These are phyloP conservation scores for Peniophora sp. DNA, from an alignment of 1,284 basidiomycete species.

Conservation along the genomic window DNA sequence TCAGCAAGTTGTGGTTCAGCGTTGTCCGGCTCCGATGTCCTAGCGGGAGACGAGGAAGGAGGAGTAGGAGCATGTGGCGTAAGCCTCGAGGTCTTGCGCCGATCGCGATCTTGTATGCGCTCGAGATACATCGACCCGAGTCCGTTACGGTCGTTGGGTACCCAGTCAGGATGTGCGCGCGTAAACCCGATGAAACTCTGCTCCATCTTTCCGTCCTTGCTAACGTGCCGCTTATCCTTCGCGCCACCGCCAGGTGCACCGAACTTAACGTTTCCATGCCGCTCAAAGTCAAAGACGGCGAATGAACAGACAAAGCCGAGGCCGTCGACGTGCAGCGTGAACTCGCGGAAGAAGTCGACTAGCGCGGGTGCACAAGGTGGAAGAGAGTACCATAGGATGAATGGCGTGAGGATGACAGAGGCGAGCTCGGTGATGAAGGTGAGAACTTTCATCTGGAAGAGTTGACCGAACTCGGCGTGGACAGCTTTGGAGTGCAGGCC, in stretches of 20 bases:
- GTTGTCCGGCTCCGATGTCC: neutral
- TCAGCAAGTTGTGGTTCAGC: constrained; percentile 31
- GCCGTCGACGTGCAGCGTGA: constrained; percentile 93
- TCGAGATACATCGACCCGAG: constrained; percentile 76
- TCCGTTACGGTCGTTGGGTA: constrained; percentile 70
- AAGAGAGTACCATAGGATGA: constrained; percentile 89
- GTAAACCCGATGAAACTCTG: constrained; percentile 97
- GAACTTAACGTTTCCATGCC: constrained; percentile 86
- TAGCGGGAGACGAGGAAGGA: constrained; percentile 2
- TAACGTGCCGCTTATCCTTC: constrained; percentile 68
- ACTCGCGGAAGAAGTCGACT: constrained; percentile 95
- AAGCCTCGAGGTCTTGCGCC: constrained; percentile 2
- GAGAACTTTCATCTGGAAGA: constrained; percentile 84
- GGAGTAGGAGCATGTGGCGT: neutral
- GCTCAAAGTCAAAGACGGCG: constrained; percentile 94
- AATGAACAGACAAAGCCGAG: constrained; percentile 97
- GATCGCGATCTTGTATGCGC: constrained; percentile 57
- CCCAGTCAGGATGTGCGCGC: constrained; percentile 93
- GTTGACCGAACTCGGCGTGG: constrained; percentile 80
- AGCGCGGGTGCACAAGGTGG: constrained; percentile 84
- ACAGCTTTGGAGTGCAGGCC: constrained; percentile 82
- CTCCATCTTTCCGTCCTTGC: constrained; percentile 96
- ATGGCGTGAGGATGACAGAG: constrained; percentile 90
- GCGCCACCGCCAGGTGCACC: constrained; percentile 60
- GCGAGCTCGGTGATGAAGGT: constrained; percentile 86